These are phyloP conservation scores for Russula sp. DNA, from an alignment of 768 basidiomycete species.

Conservation along the genomic window DNA sequence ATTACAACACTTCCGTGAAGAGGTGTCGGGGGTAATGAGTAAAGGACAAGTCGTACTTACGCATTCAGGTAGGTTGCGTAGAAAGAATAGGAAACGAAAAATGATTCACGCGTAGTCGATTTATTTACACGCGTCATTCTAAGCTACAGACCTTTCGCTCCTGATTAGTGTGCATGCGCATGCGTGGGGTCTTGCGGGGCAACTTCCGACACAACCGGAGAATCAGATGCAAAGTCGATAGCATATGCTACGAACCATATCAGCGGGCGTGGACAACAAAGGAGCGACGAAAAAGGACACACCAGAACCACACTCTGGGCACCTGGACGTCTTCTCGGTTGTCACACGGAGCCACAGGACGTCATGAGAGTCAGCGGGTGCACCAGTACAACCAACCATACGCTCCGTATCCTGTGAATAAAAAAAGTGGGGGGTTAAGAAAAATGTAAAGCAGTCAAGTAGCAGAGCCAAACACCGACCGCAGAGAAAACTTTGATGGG, in stretches of 20 bases:
- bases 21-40: neutral
- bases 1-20: too few relatives aligned
- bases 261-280: neutral
- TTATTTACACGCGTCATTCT: conserved; percentile 15
- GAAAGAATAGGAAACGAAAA: neutral
- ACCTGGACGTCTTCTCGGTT: conserved; percentile 65
- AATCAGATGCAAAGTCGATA: conserved; percentile 38
- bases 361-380: conserved; percentile 93
- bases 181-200: conserved; percentile 18
- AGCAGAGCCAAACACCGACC: conserved; percentile 42
- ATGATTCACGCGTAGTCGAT: neutral
- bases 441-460: neutral
- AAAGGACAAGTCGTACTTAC: neutral
- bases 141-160: neutral
- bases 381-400: conserved; percentile 90
- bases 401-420: conserved; percentile 62
- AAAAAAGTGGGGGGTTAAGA: conserved; percentile 4
- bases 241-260: conserved; percentile 47
- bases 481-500: conserved; percentile 84
- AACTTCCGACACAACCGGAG: conserved; percentile 12
- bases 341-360: conserved; percentile 73
- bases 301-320: conserved; percentile 94
- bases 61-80: too few relatives aligned
- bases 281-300: conserved; percentile 25
- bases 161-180: conserved; percentile 11